These are phyloP conservation scores for Oryza punctata DNA, from an alignment of 176 grass and related monocot species.

Conservation along the genomic window DNA sequence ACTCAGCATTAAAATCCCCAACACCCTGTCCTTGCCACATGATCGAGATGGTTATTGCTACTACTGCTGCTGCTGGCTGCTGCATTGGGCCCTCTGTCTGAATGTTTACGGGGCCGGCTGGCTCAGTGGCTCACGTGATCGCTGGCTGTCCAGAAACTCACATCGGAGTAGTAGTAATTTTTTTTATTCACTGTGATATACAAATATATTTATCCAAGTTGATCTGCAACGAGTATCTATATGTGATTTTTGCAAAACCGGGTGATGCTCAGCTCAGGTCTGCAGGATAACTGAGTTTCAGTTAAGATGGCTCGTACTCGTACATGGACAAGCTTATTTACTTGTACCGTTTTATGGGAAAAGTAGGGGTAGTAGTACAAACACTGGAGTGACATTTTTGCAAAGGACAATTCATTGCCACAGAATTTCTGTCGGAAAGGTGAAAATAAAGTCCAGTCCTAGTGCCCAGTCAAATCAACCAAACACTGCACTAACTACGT, in stretches of 20 bases:
- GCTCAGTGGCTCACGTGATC: background rate
- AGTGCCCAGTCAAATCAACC: background rate
- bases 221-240: background rate
- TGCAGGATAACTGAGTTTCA: background rate
- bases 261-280: background rate
- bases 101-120: background rate
- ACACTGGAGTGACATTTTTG: background rate
- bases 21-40: slow-evolving; percentile 27
- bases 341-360: background rate
- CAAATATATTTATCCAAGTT: background rate
- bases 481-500: background rate
- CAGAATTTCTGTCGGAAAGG: background rate
- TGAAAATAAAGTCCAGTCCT: background rate
- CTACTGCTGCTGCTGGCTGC: background rate
- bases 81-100: background rate
- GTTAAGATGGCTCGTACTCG: background rate
- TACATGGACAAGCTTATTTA: background rate
- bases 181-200: background rate
- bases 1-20: slow-evolving; percentile 23
- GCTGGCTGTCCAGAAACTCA: background rate
- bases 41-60: background rate
- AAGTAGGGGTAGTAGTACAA: background rate
- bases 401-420: background rate
- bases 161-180: background rate
- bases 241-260: background rate